These are phyloP conservation scores for Chara braunii DNA, from an alignment of 139 green algal species.

Conservation along the genomic window DNA sequence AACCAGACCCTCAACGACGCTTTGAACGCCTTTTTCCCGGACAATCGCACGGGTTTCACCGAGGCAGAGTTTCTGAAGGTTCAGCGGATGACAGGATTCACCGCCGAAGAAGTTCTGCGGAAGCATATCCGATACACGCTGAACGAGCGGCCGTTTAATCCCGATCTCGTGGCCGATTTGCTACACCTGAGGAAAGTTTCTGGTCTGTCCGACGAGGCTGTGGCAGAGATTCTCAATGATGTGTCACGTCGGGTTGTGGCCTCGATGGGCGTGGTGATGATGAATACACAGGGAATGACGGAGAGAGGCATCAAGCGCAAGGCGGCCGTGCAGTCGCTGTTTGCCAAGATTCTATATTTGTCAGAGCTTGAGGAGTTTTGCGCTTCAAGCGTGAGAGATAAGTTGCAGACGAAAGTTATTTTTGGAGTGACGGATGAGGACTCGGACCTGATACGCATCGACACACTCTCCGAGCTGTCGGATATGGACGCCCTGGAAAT, in stretches of 20 bases:
- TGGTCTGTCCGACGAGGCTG: slow-evolving; percentile 59
- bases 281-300: slow-evolving; percentile 46
- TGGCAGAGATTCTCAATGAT: slow-evolving; percentile 73
- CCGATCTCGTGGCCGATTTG: slow-evolving; percentile 78
- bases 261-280: slow-evolving; percentile 55
- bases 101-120: slow-evolving; percentile 75
- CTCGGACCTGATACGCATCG: slow-evolving; percentile 16
- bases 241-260: slow-evolving; percentile 75
- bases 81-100: too few relatives aligned
- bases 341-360: slow-evolving; percentile 90
- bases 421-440: slow-evolving; percentile 39
- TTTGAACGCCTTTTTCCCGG: too few relatives aligned
- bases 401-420: slow-evolving; percentile 10
- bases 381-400: slow-evolving; percentile 6
- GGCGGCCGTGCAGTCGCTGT: slow-evolving; percentile 68
- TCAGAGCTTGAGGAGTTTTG: slow-evolving; percentile 56
- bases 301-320: slow-evolving; percentile 69
- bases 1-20: too few relatives aligned
- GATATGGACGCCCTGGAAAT: slow-evolving; percentile 13
- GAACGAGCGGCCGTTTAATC: slow-evolving; percentile 82
- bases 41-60: too few relatives aligned
- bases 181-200: slow-evolving; percentile 66
- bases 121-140: slow-evolving; percentile 97
- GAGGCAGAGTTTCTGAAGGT: slow-evolving; percentile 31
- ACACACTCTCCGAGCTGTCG: slow-evolving; percentile 14